Conservation (phyloP, 2,329 filamentous ascomycete genomes). For the Trichoderma pleuroti region DNA sequence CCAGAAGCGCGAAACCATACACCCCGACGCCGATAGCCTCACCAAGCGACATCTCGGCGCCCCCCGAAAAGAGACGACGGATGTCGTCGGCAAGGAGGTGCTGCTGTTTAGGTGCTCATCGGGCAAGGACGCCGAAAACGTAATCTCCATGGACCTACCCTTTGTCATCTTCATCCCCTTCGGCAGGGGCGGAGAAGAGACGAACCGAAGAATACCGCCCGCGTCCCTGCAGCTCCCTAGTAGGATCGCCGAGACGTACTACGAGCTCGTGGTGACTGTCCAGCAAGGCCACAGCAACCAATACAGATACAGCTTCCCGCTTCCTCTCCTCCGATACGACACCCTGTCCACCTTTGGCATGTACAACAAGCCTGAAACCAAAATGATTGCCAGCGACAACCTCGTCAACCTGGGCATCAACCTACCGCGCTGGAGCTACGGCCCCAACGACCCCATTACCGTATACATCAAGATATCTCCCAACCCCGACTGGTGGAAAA, state of each 20-base stretch:
- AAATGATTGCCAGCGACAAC: slow-evolving; percentile 82
- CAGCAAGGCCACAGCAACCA: slow-evolving; percentile 86
- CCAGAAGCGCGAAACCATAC: slow-evolving; percentile 91
- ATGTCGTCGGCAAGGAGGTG: slow-evolving; percentile 94
- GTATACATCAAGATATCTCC: slow-evolving; percentile 94
- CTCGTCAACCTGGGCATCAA: slow-evolving; percentile 89
- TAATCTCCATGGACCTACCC: slow-evolving; percentile 93
- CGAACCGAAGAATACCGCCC: slow-evolving; percentile 83
- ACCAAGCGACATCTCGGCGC: slow-evolving; percentile 88
- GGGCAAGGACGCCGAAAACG: slow-evolving; percentile 79
- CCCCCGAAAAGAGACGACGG: slow-evolving; percentile 82
- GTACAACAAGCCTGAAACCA: slow-evolving; percentile 94
- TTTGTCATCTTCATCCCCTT: slow-evolving; percentile 98
- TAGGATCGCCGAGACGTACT: slow-evolving; percentile 93
- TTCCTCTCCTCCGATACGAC: slow-evolving; percentile 90
- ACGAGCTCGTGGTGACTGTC: slow-evolving; percentile 93
- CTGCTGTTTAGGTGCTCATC: slow-evolving; percentile 82
- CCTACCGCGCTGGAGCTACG: slow-evolving; percentile 93
- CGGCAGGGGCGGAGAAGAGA: slow-evolving; percentile 84
- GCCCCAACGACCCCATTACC: slow-evolving; percentile 88
- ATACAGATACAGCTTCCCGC: slow-evolving; percentile 86
- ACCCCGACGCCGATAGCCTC: slow-evolving; percentile 90
- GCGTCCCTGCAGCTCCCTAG: slow-evolving; percentile 87
- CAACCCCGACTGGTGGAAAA: slow-evolving; percentile 85
- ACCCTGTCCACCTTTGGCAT: slow-evolving; percentile 98